These are phyloP conservation scores for Nadsonia fulvescens DNA, from an alignment of 805 yeast genomes.

Conservation along the genomic window DNA sequence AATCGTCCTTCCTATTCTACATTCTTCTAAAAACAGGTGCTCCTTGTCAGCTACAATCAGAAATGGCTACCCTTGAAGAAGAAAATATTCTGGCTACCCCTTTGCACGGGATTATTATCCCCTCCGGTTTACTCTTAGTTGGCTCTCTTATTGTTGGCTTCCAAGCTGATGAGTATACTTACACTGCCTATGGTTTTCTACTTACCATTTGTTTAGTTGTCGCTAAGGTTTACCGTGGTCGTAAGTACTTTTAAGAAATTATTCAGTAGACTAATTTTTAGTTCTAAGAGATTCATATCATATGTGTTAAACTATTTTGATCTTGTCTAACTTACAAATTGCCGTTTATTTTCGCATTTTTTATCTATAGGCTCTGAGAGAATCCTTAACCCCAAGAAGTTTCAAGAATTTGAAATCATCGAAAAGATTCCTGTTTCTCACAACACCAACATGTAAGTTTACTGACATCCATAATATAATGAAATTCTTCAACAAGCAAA, in stretches of 20 bases:
- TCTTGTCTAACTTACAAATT: no score
- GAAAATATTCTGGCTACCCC: slow-evolving; percentile 15
- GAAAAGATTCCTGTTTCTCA: slow-evolving; percentile 60
- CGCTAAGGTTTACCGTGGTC: slow-evolving; percentile 14
- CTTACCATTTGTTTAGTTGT: slow-evolving; percentile 12
- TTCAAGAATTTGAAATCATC: slow-evolving; percentile 62
- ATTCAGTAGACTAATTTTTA: no score
- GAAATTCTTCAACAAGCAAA: slow-evolving; percentile 1
- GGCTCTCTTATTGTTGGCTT: slow-evolving; percentile 15
- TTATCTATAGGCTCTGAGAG: not conserved
- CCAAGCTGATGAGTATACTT: no score
- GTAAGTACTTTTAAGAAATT: slow-evolving; percentile 8
- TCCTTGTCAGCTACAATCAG: no score
- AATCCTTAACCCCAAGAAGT: slow-evolving; percentile 45
- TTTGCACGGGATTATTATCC: slow-evolving; percentile 18
- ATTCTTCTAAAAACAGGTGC: no score
- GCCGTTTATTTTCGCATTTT: no score
- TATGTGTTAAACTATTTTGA: no score
- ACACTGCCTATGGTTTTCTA: slow-evolving; percentile 10
- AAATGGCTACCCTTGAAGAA: slow-evolving; percentile 1
- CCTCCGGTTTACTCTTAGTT: slow-evolving; percentile 13
- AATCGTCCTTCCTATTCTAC: no score
- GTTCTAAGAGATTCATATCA: no score
- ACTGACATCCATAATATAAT: not conserved
- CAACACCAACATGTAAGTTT: slow-evolving; percentile 43